Base-by-base conservation (phyloP, 2,329 filamentous ascomycete species). In the Lojkania enalia region DNA sequence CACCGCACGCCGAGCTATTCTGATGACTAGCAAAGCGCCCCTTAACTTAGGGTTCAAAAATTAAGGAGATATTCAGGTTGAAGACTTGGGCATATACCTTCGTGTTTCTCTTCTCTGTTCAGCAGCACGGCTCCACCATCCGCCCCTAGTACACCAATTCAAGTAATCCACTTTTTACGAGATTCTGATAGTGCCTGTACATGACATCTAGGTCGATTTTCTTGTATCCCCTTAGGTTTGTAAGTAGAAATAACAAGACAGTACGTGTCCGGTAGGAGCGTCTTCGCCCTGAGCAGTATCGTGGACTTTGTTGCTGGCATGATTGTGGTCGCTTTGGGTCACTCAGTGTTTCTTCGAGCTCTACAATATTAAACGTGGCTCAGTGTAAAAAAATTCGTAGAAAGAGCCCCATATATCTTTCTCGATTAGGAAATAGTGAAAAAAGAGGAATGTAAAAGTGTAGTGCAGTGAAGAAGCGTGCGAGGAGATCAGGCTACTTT, bases 201-300 rank as follows among this genome's bases (percentile, higher is more conserved):
- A 82, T 77, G 1, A 75, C 57, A 5, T 71, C 66, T 76, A 77
- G 80, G 54, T 81, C 77, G 32, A 81, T 74, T 32, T n/a, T 77
- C 74, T 52, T 81, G 78, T 7, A 53, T 64, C 30, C 59, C 57
- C 43, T 74, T 70, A 42, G 70, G 60, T 30, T 67, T 62, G 58
- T 81, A 81, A 71, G 75, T 81, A 7, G 78, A 80, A 53, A 81
- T 59, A 21, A 70, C 73, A 0, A 77, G 78, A 15, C 75, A 77
- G 47, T 81, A 77, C 42, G 81, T 75, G 3, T 78, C 78, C 2
- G 71, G 68, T 23, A 76, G 75, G 46, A 68, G 71, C n/a, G 68
- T 57, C 76, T 74, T 13, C 66, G 64, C 55, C 49, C 75, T 77
- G 9, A 58, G 20, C 11, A 67, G 55, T 20, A 71, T 65, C 1